Evolutionary conservation across 2,329 filamentous ascomycete genomes (phyloP).

Genomic region (Cladobotryum mycophilum): DNA sequence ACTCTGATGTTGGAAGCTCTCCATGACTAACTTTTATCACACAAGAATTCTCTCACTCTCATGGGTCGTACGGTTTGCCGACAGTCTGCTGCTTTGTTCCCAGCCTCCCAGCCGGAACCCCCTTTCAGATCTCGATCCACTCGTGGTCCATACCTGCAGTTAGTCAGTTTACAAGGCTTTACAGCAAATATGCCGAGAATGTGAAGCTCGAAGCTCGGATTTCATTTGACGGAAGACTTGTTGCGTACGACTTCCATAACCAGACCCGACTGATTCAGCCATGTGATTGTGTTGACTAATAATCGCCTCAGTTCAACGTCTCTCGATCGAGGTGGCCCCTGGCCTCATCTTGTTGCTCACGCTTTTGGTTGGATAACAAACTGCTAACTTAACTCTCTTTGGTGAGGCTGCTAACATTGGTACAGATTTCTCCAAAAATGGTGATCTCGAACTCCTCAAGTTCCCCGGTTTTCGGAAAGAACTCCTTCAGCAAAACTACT

Average conservation of each 20-base stretch:
- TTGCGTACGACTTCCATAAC: constrained; percentile 42
- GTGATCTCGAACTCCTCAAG: constrained; percentile 53
- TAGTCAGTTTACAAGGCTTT: constrained; percentile 49
- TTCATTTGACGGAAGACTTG: constrained; percentile 59
- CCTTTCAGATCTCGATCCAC: constrained; percentile 70
- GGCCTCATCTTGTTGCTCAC: constrained; percentile 45
- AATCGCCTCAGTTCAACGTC: constrained; percentile 42
- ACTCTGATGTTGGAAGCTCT: no score
- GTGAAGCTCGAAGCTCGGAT: constrained; percentile 61
- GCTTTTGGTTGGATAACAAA: constrained; percentile 35
- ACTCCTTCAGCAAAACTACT: constrained; percentile 61
- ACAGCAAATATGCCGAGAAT: constrained; percentile 50
- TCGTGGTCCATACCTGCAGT: constrained; percentile 60
- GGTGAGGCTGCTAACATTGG: no score
- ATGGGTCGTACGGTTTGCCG: constrained; percentile 48
- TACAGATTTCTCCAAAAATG: constrained; percentile 47
- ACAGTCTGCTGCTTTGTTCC: constrained; percentile 67
- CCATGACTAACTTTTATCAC: not conserved
- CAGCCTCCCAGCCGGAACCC: constrained; percentile 48
- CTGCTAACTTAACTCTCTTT: constrained; percentile 1
- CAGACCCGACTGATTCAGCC: no score
- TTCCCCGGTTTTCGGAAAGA: constrained; percentile 70
- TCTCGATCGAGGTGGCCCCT: constrained; percentile 44
- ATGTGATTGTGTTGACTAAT: not conserved
- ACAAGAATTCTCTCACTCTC: constrained; percentile 46